Evolutionary conservation across 176 grass and related monocot genomes (phyloP), one percentile per base, ranked within the genome.

Genomic region (Dendrocalamus sinicus): DNA sequence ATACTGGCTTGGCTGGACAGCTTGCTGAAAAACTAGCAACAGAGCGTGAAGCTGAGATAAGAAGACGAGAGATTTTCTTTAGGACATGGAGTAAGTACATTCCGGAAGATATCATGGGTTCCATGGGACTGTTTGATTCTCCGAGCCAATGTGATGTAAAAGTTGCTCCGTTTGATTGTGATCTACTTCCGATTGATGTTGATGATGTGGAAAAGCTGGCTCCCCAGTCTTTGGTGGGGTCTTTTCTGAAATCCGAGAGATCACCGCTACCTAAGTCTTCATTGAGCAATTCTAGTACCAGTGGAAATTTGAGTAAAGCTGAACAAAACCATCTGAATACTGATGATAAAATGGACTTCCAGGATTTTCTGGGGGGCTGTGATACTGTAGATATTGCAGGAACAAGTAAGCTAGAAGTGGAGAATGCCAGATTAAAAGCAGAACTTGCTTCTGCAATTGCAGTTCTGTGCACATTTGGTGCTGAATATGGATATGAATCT

Each of bases 391-490:
- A 89, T 78, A 95, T 98, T 83, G 84, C 91, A 84, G 97, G 97
- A 74, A 99, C 94, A 40, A 91, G 97, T 80, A 96, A 88, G 73
- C 53, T 99, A 52, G 97, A 99, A 92, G 92, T 99, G 59, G 97
- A 99, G 68, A 99, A 99, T 59, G 94, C 90, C 60, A 94, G 75
- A 75, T 91, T 99, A 81, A 99, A 96, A 84, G 94, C 94, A 40
- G 94, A 96, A 35, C 94, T 99, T 89, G 97, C 97, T 88, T 96
- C 92, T 57, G 92, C 92, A 41, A 96, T 99, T 92, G 94, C 85
- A 19, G 60, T 87, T 64, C 79, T 96, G 26, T 99, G 94, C 78
- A 81, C 58, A 79, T 76, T 94, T 30, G 80, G 91, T 65, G 90
- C 88, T 65, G 91, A 91, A 81, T 91, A 84, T 77, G 87, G 90